A percentile compares a stretch with the other conserved stretches of the same genome.
These are phyloP conservation scores for Serendipita indica DNA, from an alignment of 768 basidiomycete species.

Conservation along the genomic window DNA sequence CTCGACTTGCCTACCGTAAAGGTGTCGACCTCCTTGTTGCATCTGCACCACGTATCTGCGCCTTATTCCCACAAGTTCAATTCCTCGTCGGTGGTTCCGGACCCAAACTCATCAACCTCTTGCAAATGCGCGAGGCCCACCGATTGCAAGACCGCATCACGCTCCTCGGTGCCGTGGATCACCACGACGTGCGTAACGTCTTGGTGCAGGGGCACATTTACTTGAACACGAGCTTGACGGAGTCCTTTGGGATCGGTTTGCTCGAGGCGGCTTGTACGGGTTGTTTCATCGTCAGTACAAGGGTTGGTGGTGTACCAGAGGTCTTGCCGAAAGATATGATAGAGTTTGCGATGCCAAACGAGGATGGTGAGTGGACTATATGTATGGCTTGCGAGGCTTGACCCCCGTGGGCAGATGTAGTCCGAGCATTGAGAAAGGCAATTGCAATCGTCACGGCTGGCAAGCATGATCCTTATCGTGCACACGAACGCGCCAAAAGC, in stretches of 20 bases:
- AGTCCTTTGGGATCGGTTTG: constrained; percentile 94
- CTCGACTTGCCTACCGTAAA: constrained; percentile 86
- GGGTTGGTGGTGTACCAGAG: constrained; percentile 91
- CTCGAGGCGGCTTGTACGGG: constrained; percentile 93
- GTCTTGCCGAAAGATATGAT: constrained; percentile 91
- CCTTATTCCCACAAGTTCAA: constrained; percentile 67
- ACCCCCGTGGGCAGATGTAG: constrained; percentile 43
- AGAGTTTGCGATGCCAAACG: constrained; percentile 84
- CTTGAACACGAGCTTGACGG: constrained; percentile 89
- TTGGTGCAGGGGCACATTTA: constrained; percentile 77
- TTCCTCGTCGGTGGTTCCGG: constrained; percentile 91
- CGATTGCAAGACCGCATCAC: constrained; percentile 84
- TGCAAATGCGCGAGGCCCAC: constrained; percentile 91
- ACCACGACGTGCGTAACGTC: constrained; percentile 75
- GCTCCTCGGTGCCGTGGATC: constrained; percentile 66
- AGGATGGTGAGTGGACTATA: constrained; percentile 53
- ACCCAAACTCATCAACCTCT: constrained; percentile 83
- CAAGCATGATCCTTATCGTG: constrained; percentile 54
- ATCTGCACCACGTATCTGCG: constrained; percentile 79
- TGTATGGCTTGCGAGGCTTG: constrained; percentile 2
- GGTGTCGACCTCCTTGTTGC: constrained; percentile 92
- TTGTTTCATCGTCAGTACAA: constrained; percentile 84
- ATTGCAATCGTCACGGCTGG: constrained; percentile 52
- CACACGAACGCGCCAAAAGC: constrained; percentile 59
- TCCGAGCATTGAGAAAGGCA: constrained; percentile 69